Evolutionary conservation across 441 rosid genomes (phyloP).

Genomic region (Eutrema salsugineum): DNA sequence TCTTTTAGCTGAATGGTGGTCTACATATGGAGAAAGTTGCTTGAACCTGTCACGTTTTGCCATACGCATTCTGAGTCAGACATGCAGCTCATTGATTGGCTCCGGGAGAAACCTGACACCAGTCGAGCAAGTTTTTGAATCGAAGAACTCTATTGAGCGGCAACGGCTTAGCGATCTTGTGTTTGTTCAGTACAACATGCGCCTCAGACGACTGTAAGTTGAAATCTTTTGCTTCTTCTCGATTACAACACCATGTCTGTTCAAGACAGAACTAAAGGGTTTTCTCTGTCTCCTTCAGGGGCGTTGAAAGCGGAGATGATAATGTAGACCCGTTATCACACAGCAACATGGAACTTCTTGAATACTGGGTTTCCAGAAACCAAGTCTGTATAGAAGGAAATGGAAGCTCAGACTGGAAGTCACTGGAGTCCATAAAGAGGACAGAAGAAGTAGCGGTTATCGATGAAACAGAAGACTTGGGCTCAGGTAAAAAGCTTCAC

Average conservation of each 20-base stretch:
- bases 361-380: slow-evolving; percentile 75
- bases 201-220: slow-evolving; percentile 50
- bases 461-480: slow-evolving; percentile 63
- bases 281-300: neutral
- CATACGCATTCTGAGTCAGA: slow-evolving; percentile 70
- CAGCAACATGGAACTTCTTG: slow-evolving; percentile 40
- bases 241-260: neutral
- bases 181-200: slow-evolving; percentile 63
- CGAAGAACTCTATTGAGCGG: slow-evolving; percentile 58
- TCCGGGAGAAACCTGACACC: slow-evolving; percentile 37
- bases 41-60: slow-evolving; percentile 85
- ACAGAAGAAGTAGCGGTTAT: slow-evolving; percentile 35
- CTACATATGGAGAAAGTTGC: slow-evolving; percentile 89
- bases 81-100: slow-evolving; percentile 55
- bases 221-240: neutral
- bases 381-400: slow-evolving; percentile 46
- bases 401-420: slow-evolving; percentile 68
- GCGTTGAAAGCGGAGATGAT: slow-evolving; percentile 37
- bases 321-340: slow-evolving; percentile 50
- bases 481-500: slow-evolving; percentile 42
- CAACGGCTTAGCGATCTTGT: slow-evolving; percentile 55
- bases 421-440: slow-evolving; percentile 50
- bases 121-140: slow-evolving; percentile 44
- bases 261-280: slow-evolving; percentile 24
- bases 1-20: slow-evolving; percentile 92